These are phyloP conservation scores for Wickerhamomyces silvicola DNA, from an alignment of 805 yeast genomes.

Conservation along the genomic window DNA sequence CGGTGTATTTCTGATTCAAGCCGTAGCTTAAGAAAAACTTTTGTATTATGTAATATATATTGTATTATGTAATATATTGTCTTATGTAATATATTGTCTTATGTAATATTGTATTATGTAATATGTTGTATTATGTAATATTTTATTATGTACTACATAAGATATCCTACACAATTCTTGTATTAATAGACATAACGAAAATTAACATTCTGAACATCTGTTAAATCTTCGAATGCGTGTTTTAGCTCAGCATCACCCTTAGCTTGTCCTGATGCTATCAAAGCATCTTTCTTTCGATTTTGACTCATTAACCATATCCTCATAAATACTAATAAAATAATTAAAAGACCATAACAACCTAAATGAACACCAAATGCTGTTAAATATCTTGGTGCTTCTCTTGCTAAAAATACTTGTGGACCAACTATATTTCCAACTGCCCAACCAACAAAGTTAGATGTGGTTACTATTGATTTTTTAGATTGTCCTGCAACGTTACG, in stretches of 20 bases:
- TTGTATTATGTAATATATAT: too few relatives aligned
- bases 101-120: too few relatives aligned
- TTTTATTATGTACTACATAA: too few relatives aligned
- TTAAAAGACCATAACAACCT: conserved; percentile 5
- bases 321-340: conserved; percentile 1
- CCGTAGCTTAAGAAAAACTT: too few relatives aligned
- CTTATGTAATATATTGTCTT: too few relatives aligned
- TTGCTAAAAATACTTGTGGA: conserved; percentile 47
- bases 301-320: conserved; percentile 4
- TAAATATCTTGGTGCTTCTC: conserved; percentile 41
- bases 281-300: conserved; percentile 2
- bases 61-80: too few relatives aligned
- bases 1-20: too few relatives aligned
- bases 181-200: conserved; percentile 11
- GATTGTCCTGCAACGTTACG: conserved; percentile 52
- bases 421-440: conserved; percentile 49
- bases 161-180: too few relatives aligned
- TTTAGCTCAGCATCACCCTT: conserved; percentile 3
- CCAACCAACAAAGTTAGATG: conserved; percentile 43
- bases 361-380: conserved; percentile 7
- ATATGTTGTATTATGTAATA: too few relatives aligned
- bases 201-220: conserved; percentile 12
- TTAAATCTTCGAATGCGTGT: conserved; percentile 8
- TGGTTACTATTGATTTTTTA: conserved; percentile 42
- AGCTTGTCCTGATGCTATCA: conserved; percentile 1